phyloP scores from a whole-genome alignment of 352 stramenopile genomes.

The Aphanomyces invadans region DNA sequence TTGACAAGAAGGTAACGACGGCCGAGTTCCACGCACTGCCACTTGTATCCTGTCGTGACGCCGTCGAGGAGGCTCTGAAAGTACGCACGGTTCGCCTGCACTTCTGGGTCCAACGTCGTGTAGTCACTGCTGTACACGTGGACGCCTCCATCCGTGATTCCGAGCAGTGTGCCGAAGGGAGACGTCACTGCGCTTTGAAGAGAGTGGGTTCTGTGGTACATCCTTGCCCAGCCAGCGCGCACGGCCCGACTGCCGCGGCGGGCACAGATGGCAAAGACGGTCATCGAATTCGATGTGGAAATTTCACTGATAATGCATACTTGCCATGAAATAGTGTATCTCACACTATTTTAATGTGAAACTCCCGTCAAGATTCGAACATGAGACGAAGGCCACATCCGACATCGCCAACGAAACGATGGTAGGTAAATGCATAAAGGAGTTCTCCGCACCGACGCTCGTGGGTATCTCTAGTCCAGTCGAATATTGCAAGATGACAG shows the following conservation, averaged over 20 bases:
- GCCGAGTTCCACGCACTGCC: constrained; percentile 19
- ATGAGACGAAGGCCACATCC: too few relatives aligned
- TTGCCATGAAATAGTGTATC: neutral
- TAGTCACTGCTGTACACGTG: constrained; percentile 22
- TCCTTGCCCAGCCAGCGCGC: neutral
- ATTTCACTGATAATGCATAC: neutral
- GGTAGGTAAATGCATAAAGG: too few relatives aligned
- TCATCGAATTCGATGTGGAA: neutral
- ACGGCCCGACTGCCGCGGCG: neutral
- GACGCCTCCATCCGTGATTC: constrained; percentile 16
- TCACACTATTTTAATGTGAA: neutral
- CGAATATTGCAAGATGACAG: neutral
- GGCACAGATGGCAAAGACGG: neutral
- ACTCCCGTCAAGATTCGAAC: neutral
- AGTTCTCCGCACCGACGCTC: too few relatives aligned
- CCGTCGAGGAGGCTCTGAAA: neutral
- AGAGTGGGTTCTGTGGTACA: neutral
- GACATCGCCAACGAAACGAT: too few relatives aligned
- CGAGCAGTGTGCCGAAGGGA: constrained; percentile 15
- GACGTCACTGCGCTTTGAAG: neutral
- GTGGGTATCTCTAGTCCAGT: neutral
- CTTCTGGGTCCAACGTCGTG: neutral
- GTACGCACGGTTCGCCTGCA: constrained; percentile 1
- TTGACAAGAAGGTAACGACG: constrained; percentile 18
- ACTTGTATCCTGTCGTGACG: constrained; percentile 20